phyloP scores from a whole-genome alignment of 164 flowering plant species.

The Piper longum region DNA sequence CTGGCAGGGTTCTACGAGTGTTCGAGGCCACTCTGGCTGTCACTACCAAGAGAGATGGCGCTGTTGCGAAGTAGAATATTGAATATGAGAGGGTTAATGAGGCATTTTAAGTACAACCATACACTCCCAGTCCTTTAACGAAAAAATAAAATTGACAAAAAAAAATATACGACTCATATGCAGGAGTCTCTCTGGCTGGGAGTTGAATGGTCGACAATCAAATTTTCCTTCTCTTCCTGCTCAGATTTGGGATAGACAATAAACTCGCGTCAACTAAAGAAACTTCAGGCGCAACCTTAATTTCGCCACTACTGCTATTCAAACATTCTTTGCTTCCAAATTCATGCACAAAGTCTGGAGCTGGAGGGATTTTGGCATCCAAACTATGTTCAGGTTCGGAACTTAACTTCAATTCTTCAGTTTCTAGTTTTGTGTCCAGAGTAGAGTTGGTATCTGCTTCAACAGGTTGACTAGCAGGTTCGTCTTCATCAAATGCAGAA shows the following conservation, averaged over 20 bases:
- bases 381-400: not conserved
- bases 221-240: not conserved
- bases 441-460: conserved; percentile 1
- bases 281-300: not conserved
- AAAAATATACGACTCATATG: too few species aligned
- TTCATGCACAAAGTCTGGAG: not conserved
- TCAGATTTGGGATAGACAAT: not conserved
- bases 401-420: not conserved
- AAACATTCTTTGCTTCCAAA: not conserved
- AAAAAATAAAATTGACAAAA: too few species aligned
- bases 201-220: not conserved
- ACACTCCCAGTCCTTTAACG: too few species aligned
- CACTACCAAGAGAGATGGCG: conserved; percentile 14
- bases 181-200: not conserved
- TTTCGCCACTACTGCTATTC: not conserved
- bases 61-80: conserved; percentile 12
- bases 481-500: conserved; percentile 34
- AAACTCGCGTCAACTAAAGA: not conserved
- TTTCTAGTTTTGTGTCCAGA: not conserved
- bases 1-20: conserved; percentile 11
- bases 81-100: conserved; percentile 19
- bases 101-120: too few species aligned
- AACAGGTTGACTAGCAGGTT: conserved; percentile 9
- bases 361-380: not conserved
- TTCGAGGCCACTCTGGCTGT: conserved; percentile 14